Evolutionary conservation across 331 rosid genomes (phyloP).

Genomic region (Rhamnella rubrinervis): DNA sequence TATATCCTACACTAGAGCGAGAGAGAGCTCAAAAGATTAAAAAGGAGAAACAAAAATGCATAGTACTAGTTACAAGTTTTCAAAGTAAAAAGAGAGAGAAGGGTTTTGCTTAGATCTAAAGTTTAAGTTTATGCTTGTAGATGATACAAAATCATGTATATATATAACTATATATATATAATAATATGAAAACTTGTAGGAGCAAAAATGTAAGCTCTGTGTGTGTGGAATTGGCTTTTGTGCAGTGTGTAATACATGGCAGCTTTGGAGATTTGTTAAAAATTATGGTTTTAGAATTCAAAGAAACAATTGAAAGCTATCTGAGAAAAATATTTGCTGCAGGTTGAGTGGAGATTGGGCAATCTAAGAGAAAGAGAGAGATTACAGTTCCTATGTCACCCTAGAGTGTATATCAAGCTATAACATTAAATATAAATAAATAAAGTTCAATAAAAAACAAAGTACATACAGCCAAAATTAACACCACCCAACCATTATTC

Average conservation of each 20-base stretch:
- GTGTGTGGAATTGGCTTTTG: conserved; percentile 37
- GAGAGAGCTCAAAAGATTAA: conserved; percentile 33
- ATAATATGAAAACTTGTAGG: conserved; percentile 56
- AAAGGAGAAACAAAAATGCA: conserved; percentile 24
- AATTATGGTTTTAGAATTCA: conserved; percentile 12
- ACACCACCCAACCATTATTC: conserved; percentile 50
- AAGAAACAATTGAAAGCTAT: conserved; percentile 22
- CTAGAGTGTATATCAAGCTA: conserved; percentile 68
- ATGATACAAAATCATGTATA: too few species aligned
- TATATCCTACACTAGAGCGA: conserved; percentile 14
- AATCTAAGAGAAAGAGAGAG: conserved; percentile 42
- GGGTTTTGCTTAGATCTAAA: conserved; percentile 69
- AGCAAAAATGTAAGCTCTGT: conserved; percentile 42
- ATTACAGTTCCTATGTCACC: conserved; percentile 67
- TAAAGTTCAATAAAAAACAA: conserved; percentile 11
- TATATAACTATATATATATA: conserved; percentile 24
- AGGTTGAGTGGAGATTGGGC: conserved; percentile 71
- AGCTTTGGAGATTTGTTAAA: conserved; percentile 34
- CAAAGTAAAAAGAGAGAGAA: conserved; percentile 10
- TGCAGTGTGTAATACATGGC: conserved; percentile 41
- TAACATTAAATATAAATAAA: conserved; percentile 16
- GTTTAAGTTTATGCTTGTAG: conserved; percentile 34
- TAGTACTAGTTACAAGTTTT: conserved; percentile 33
- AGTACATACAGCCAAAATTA: conserved; percentile 1
- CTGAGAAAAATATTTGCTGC: background rate